A percentile compares a stretch with the other conserved stretches of the same genome.
Evolutionary conservation across 2,329 filamentous ascomycete species (phyloP).

Genomic region (Zymoseptoria passerinii): DNA sequence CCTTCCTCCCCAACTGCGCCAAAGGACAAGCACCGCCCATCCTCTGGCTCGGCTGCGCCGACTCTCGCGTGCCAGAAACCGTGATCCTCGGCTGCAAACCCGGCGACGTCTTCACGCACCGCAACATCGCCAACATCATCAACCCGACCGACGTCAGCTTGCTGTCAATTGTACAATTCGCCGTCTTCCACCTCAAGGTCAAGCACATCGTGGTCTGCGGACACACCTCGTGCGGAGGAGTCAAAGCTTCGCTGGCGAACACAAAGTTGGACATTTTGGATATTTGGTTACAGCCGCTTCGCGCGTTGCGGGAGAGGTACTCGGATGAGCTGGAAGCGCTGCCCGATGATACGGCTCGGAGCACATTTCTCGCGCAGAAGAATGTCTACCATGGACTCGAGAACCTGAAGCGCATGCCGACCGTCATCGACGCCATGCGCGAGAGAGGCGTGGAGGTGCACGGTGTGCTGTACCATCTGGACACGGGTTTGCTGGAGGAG

Average conservation of each 20-base stretch:
- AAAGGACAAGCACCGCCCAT: constrained; percentile 59
- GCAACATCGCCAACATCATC: constrained; percentile 83
- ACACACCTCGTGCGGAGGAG: constrained; percentile 54
- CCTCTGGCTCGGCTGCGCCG: constrained; percentile 81
- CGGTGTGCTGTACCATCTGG: constrained; percentile 66
- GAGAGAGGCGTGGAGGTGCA: constrained; percentile 67
- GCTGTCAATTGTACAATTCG: constrained; percentile 69
- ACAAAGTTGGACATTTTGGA: constrained; percentile 51
- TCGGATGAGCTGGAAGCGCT: constrained; percentile 42
- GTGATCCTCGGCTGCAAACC: constrained; percentile 69
- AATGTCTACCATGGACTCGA: constrained; percentile 65
- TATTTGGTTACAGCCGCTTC: constrained; percentile 52
- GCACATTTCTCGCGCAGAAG: constrained; percentile 60
- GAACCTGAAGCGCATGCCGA: constrained; percentile 58
- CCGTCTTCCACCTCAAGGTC: constrained; percentile 62
- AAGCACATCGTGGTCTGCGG: constrained; percentile 55
- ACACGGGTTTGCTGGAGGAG: constrained; percentile 46
- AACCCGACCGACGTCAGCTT: constrained; percentile 67
- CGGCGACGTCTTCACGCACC: constrained; percentile 80
- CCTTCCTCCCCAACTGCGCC: constrained; percentile 61
- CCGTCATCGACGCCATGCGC: constrained; percentile 60
- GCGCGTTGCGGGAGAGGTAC: constrained; percentile 48
- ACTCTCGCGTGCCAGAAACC: constrained; percentile 77
- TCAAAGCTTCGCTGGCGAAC: constrained; percentile 48
- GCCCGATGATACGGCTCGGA: constrained; percentile 39